A percentile compares a stretch with the other conserved stretches of the same genome.
Evolutionary conservation across 768 basidiomycete species (phyloP).

Genomic region (Russula dissimulans): DNA sequence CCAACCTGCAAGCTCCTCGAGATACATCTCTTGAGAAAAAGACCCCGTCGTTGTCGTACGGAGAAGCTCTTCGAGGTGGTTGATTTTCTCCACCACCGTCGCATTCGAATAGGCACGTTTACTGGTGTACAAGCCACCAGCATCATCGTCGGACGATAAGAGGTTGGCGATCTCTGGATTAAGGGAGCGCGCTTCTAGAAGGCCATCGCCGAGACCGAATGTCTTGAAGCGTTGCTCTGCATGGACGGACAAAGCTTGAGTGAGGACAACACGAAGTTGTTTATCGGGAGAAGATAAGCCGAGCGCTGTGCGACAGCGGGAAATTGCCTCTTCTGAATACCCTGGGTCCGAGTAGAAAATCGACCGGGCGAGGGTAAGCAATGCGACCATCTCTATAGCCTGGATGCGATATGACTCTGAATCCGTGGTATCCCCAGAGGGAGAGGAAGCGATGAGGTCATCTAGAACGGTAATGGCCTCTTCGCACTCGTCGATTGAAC

Average conservation of each 20-base stretch:
- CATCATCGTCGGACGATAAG: neutral
- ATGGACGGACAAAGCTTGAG: neutral
- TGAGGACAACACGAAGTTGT: neutral
- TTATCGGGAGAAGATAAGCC: neutral
- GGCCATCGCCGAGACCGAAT: neutral
- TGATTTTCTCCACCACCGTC: neutral
- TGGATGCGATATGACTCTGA: neutral
- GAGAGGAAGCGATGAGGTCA: neutral
- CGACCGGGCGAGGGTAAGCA: neutral
- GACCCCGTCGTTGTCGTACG: neutral
- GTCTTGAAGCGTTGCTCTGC: neutral
- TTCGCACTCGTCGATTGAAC: slow-evolving; percentile 1
- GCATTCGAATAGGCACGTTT: neutral
- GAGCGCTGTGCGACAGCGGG: neutral
- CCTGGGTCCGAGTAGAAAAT: neutral
- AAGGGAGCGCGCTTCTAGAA: neutral
- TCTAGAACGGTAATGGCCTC: neutral
- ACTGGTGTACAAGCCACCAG: neutral
- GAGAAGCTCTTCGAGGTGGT: neutral
- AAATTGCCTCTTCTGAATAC: neutral
- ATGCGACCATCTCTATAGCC: neutral
- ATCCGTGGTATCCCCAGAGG: neutral
- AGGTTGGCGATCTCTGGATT: neutral
- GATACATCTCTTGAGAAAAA: neutral
- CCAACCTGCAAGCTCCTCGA: neutral